Percentiles rank a stretch among this genome's conserved stretches.
These are phyloP conservation scores for Ceratobasidium sp. DNA, from an alignment of 1,284 basidiomycete genomes.

Conservation along the genomic window DNA sequence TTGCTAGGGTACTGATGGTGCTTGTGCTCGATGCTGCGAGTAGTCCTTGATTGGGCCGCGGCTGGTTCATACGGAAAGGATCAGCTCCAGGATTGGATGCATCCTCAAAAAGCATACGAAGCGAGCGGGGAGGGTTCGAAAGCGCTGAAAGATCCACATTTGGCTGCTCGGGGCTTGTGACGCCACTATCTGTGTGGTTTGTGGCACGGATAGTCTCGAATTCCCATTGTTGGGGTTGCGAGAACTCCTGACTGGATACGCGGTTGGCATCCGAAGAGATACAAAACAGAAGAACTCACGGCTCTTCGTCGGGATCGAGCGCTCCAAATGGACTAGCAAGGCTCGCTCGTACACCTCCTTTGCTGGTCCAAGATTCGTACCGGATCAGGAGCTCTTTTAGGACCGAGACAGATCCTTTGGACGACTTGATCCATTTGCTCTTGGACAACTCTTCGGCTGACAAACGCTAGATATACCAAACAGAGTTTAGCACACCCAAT, in stretches of 20 bases:
- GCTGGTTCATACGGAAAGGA: constrained; percentile 24
- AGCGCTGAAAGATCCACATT: constrained; percentile 19
- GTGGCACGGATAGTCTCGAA: constrained; percentile 71
- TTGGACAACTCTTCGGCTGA: constrained; percentile 88
- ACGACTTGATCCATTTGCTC: constrained; percentile 89
- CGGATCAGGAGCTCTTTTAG: constrained; percentile 85
- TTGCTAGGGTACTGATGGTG: constrained; percentile 8
- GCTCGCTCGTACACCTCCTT: constrained; percentile 79
- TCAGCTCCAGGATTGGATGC: constrained; percentile 53
- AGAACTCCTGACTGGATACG: constrained; percentile 22
- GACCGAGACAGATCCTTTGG: constrained; percentile 70
- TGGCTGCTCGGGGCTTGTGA: constrained; percentile 4
- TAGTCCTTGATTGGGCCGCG: constrained; percentile 9
- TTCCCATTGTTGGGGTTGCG: constrained; percentile 58
- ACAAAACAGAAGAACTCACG: constrained; percentile 44
- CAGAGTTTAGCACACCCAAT: neutral
- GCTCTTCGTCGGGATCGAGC: constrained; percentile 31
- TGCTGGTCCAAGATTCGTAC: constrained; percentile 77
- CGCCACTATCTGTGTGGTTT: constrained; percentile 6
- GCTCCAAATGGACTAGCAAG: constrained; percentile 56
- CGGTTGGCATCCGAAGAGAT: neutral
- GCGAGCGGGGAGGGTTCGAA: constrained; percentile 60
- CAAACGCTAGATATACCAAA: constrained; percentile 64
- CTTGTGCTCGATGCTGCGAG: constrained; percentile 4
- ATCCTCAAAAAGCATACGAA: constrained; percentile 68